phyloP scores from a whole-genome alignment of 1,284 basidiomycete genomes.

The Rhizoctonia solani region DNA sequence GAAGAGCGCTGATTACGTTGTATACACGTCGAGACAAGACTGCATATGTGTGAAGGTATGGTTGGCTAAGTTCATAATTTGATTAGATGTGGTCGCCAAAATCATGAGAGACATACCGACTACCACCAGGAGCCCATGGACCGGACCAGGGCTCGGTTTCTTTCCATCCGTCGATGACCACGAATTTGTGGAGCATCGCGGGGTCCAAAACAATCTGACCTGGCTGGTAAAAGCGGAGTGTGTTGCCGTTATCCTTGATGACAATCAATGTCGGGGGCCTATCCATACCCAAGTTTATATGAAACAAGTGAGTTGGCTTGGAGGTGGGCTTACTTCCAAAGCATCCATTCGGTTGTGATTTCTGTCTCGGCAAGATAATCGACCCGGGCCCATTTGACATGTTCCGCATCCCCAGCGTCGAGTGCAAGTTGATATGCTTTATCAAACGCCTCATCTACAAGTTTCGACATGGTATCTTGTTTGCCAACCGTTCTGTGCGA shows the following conservation, averaged over 20 bases:
- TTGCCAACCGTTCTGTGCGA: conserved; percentile 49
- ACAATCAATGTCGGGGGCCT: conserved; percentile 74
- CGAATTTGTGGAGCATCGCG: conserved; percentile 63
- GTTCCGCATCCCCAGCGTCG: conserved; percentile 62
- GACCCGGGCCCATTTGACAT: conserved; percentile 76
- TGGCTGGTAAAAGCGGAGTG: conserved; percentile 72
- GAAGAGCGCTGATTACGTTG: conserved; percentile 53
- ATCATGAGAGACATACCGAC: conserved; percentile 53
- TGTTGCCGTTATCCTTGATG: conserved; percentile 65
- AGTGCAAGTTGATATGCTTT: conserved; percentile 65
- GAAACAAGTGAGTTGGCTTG: neutral
- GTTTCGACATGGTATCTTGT: conserved; percentile 57
- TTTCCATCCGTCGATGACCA: conserved; percentile 63
- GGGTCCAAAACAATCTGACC: conserved; percentile 60
- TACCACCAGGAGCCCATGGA: conserved; percentile 69
- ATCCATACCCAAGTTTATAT: neutral
- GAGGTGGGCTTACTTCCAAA: conserved; percentile 69
- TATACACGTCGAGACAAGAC: conserved; percentile 56
- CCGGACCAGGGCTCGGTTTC: conserved; percentile 63
- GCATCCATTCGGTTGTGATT: conserved; percentile 75
- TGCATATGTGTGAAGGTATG: conserved; percentile 64
- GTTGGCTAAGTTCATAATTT: conserved; percentile 56
- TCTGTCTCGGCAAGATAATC: conserved; percentile 79
- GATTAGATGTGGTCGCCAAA: conserved; percentile 19
- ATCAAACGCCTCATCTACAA: conserved; percentile 71